Evolutionary conservation across 2,329 filamentous ascomycete genomes (phyloP), one percentile per base, ranked within the genome.

Genomic region (Trichoderma atroviride): DNA sequence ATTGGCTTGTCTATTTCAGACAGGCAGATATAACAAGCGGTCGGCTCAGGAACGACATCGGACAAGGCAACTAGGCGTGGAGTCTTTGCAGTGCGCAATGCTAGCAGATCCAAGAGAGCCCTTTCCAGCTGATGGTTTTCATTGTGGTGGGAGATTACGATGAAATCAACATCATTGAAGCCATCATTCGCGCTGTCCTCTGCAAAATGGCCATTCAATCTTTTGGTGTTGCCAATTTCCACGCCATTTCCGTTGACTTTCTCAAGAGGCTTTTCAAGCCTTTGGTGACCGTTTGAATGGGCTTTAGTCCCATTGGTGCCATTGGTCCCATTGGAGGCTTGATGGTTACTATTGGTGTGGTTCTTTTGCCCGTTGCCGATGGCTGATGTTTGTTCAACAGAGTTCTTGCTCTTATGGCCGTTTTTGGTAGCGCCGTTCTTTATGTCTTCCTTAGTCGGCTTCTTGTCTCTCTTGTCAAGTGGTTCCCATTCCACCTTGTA

Each of bases 401-500:
- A 27, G 1, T 7, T 56, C 3, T 19, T 27, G 24, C 11, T 43
- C n/a, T 22, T 19, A 53, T 68, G 40, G 2, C 19, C 22, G n/a
- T 68, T 31, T 29, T n/a, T 22, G 55, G 7, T 19, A n/a, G 19
- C 19, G 29, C 19, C 31, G 3, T 16, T 43, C 33, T 57, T 11
- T 31, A 16, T 29, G 19, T 31, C 67, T 19, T 35, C 19, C 5
- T 22, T 52, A 5, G 16, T 14, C 4, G n/a, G 33, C 19, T 19
- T 3, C 24, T 72, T 73, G 24, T 27, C 76, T 72, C 2, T 75
- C 71, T 9, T 7, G 13, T 55, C 61, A 9, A 82, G 70, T 4
- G 79, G 78, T 70, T 84, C 81, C 83, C 83, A 85, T 24, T 81
- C 74, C 19, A 84, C 70, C 73, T 81, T 82, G 73, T 82, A 85